A percentile compares a stretch with the other conserved stretches of the same genome.
These are phyloP conservation scores for Phialocephala sp. DNA, from an alignment of 2,329 filamentous ascomycete genomes.

Conservation along the genomic window DNA sequence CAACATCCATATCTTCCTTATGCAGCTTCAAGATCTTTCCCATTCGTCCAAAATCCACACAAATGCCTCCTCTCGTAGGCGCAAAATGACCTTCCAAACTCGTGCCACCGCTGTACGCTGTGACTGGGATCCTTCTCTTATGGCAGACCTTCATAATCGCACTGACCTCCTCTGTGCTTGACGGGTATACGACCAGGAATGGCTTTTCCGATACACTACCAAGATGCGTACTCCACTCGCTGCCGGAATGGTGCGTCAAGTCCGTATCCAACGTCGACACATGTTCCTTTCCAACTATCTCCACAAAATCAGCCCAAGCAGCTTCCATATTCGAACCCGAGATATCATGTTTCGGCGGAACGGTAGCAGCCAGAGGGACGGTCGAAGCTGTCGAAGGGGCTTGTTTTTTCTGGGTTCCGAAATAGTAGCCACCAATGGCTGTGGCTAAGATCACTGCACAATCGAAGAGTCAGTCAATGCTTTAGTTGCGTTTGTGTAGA, in stretches of 20 bases:
- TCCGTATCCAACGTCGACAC: constrained; percentile 65
- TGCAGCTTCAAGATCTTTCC: constrained; percentile 79
- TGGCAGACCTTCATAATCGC: constrained; percentile 89
- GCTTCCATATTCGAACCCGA: constrained; percentile 69
- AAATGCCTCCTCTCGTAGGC: constrained; percentile 81
- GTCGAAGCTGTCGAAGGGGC: constrained; percentile 61
- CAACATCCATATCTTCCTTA: constrained; percentile 76
- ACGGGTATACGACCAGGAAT: constrained; percentile 78
- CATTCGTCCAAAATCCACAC: constrained; percentile 87
- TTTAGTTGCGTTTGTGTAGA: background rate
- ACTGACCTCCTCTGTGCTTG: constrained; percentile 82
- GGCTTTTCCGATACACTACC: constrained; percentile 55
- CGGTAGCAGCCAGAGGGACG: constrained; percentile 58
- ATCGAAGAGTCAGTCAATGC: constrained; percentile 15
- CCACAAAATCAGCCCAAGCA: constrained; percentile 71
- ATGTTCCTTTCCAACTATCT: constrained; percentile 67
- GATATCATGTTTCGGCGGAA: constrained; percentile 60
- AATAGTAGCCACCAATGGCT: constrained; percentile 53
- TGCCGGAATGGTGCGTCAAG: constrained; percentile 61
- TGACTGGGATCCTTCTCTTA: constrained; percentile 79
- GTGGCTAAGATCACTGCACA: constrained; percentile 38
- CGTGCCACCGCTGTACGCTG: constrained; percentile 85
- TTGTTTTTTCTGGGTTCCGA: constrained; percentile 61
- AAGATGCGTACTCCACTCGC: constrained; percentile 67
- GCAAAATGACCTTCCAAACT: constrained; percentile 90